A percentile compares a stretch with the other conserved stretches of the same genome.
Conservation (phyloP, 768 basidiomycete species). For the Mycena olivaceomarginata region DNA sequence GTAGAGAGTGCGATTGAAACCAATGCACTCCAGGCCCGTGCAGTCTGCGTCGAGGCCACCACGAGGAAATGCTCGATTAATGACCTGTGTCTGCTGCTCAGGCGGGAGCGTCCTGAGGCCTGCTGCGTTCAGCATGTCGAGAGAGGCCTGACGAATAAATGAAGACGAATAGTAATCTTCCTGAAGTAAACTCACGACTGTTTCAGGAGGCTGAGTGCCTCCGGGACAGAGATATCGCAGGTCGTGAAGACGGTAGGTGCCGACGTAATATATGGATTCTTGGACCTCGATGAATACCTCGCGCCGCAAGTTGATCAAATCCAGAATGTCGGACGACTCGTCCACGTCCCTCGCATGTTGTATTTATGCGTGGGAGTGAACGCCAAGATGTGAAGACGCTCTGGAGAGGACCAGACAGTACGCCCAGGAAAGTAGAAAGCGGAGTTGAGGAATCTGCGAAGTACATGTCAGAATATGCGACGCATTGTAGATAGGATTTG, state of each 20-base stretch:
- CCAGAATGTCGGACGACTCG: neutral
- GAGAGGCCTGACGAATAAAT: neutral
- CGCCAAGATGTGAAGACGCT: neutral
- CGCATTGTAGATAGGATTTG: neutral
- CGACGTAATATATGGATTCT: slow-evolving; percentile 2
- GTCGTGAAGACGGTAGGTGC: slow-evolving; percentile 12
- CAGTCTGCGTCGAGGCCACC: slow-evolving; percentile 6
- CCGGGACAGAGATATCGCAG: slow-evolving; percentile 11
- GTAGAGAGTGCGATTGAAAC: neutral
- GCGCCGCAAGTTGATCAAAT: neutral
- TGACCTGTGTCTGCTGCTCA: neutral
- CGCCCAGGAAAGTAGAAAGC: neutral
- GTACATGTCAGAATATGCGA: neutral
- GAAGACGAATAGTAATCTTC: too few species aligned
- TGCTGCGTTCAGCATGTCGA: neutral
- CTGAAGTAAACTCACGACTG: neutral
- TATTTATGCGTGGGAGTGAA: neutral
- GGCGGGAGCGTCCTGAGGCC: neutral
- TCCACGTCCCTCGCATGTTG: neutral
- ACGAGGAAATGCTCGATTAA: neutral
- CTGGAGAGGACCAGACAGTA: neutral
- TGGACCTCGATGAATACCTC: slow-evolving; percentile 17
- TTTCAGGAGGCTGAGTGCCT: slow-evolving; percentile 7
- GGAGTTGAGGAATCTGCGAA: neutral
- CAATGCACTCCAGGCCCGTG: slow-evolving; percentile 13